Evolutionary conservation across 176 grass and related monocot genomes (phyloP), one percentile per base, ranked within the genome.

Genomic region (Musa beccarii): DNA sequence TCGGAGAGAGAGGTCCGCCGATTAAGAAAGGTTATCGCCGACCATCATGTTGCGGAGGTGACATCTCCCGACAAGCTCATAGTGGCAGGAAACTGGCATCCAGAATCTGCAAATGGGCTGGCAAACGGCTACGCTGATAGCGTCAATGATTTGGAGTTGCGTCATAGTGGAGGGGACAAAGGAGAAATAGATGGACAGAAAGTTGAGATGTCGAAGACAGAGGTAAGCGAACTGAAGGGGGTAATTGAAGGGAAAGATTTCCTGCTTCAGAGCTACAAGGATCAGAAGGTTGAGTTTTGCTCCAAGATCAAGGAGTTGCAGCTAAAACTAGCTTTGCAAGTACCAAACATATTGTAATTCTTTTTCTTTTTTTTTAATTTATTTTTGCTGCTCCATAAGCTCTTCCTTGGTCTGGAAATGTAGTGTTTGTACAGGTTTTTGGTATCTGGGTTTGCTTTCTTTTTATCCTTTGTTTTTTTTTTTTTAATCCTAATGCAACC

Each of bases 211-310:
- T 83, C 94, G 22, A 89, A 81, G 86, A 92, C 80, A 79, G 95
- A 89, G 63, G 84, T 94, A 0, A 52, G 83, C 20, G 90, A 89
- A 10, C 78, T 99, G 74, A 90, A 87, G 86, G 90, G 89, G 78
- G 86, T 90, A 20, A 94, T 92, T 1, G 88, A 85, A 73, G 95
- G 95, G 24, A 99, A 99, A 72, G 90, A 99, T 65, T 99, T 94
- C 80, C 76, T 99, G 76, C 91, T 99, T 56, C 88, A 92, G 88
- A 94, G 83, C 79, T 99, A 91, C 81, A 99, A 94, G 86, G 91
- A 94, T 69, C 86, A 92, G 82, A 99, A 94, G 77, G 79, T 87
- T 52, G 95, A 94, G 20, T 81, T 94, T 43, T 82, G 72, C 59
- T 92, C 83, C 23, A 89, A 94, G 80, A 89, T 99, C 68, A 99